Evolutionary conservation across 1,284 basidiomycete species (phyloP), one percentile per base, ranked within the genome.

Genomic region (Tausonia pullulans): DNA sequence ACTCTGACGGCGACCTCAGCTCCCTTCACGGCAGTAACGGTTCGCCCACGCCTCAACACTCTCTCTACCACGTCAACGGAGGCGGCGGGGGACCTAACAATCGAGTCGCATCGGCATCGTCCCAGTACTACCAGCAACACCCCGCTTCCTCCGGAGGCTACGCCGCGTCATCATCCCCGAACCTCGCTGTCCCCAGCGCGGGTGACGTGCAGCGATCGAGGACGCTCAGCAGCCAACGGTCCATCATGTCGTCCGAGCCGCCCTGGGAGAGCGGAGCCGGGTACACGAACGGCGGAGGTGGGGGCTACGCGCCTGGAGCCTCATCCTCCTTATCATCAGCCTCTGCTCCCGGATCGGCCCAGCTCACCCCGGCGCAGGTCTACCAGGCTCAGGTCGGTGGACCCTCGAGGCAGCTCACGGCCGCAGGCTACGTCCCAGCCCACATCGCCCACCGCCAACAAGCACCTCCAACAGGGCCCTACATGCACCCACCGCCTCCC

Each of bases 301-400:
- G 27, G 27, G 27, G 27, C 27, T 27, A 27, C 27, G 27, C 27
- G 27, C 27, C 27, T 27, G 27, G 27, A 27, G 27, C 27, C 27
- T 27, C 27, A 27, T 27, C 27, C 27, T 27, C 27, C 1, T 27
- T 27, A 27, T 27, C 27, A 27, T 27, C 27, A 27, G 27, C 27
- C 27, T 27, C 27, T 27, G 27, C 27, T 27, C 27, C 27, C 27
- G 27, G 27, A 27, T 70, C 59, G 62, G 76, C 80, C 50, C 84
- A 83, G 5, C 79, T 87, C 64, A 86, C 86, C 5, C 83, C 86
- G 57, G 85, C 86, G 10, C 87, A 89, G 74, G 84, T 85, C 51
- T 88, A 88, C 76, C 87, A 87, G 72, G 83, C 83, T 5, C 85
- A 88, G 73, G 80, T 87, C 52, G 60, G 62, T 40, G 58, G 49